These are phyloP conservation scores for Aristolochia californica DNA, from an alignment of 164 flowering plant genomes.

Conservation along the genomic window DNA sequence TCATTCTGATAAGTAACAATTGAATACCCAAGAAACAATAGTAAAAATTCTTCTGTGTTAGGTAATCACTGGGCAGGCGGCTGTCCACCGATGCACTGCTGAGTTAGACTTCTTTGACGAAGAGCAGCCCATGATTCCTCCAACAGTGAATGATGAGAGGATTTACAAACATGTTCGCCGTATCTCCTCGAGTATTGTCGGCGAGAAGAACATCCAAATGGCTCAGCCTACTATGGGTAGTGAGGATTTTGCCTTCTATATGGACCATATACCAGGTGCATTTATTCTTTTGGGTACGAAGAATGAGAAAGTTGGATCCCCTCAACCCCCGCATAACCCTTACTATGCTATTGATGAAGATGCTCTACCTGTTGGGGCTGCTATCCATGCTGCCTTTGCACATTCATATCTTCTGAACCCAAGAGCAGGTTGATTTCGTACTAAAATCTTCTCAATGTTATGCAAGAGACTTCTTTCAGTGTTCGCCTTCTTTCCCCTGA, in stretches of 20 bases:
- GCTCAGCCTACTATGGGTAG: constrained; percentile 37
- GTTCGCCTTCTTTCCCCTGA: too few relatives aligned
- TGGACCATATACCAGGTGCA: constrained; percentile 42
- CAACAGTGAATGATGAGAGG: constrained; percentile 34
- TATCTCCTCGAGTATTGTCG: constrained; percentile 26
- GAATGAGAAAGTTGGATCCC: constrained; percentile 34
- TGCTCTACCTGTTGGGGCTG: constrained; percentile 51
- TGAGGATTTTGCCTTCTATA: constrained; percentile 62
- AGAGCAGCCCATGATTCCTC: constrained; percentile 38
- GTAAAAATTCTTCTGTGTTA: constrained; percentile 2
- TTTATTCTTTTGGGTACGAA: constrained; percentile 36
- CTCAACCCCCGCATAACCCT: constrained; percentile 45
- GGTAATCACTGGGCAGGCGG: constrained; percentile 46
- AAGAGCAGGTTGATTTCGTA: background rate
- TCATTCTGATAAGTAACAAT: background rate
- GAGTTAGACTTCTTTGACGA: constrained; percentile 29
- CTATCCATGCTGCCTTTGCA: constrained; percentile 54
- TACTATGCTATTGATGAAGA: constrained; percentile 41
- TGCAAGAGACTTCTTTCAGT: too few relatives aligned
- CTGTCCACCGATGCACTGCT: constrained; percentile 39
- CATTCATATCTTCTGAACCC: constrained; percentile 25
- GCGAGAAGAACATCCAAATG: constrained; percentile 21
- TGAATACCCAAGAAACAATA: background rate
- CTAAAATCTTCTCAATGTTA: too few relatives aligned
- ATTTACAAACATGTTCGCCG: constrained; percentile 24